These are phyloP conservation scores for Globisporangium parvum DNA, from an alignment of 352 stramenopile species.

Conservation along the genomic window DNA sequence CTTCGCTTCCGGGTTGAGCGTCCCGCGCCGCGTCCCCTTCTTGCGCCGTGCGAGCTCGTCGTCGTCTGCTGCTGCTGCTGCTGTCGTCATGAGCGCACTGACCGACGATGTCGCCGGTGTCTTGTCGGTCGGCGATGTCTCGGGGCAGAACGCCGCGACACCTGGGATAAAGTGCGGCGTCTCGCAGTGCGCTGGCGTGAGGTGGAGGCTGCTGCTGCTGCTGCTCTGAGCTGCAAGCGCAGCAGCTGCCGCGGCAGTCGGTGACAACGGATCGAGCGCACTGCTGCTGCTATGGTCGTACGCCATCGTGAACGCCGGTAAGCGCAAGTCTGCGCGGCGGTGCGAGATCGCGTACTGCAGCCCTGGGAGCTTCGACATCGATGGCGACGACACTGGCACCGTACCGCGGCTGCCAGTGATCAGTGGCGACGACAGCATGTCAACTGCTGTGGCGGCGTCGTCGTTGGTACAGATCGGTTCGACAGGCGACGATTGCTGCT, in stretches of 20 bases:
- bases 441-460: not conserved
- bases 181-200: constrained; percentile 27
- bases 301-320: constrained; percentile 36
- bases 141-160: constrained; percentile 20
- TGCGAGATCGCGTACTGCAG: constrained; percentile 63
- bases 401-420: constrained; percentile 25
- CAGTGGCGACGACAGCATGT: constrained; percentile 29
- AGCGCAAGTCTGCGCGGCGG: constrained; percentile 31
- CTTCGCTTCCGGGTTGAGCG: constrained; percentile 79
- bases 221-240: too few relatives aligned
- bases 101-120: not conserved
- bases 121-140: constrained; percentile 37
- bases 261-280: not conserved
- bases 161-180: constrained; percentile 28
- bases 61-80: not conserved
- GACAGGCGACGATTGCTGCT: not conserved
- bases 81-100: not conserved
- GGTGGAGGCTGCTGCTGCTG: constrained; percentile 10
- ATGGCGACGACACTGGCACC: constrained; percentile 30
- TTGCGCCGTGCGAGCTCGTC: constrained; percentile 39
- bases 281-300: constrained; percentile 11
- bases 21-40: constrained; percentile 76
- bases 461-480: not conserved
- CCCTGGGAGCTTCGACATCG: constrained; percentile 45
- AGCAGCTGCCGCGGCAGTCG: not conserved